A percentile compares a stretch with the other conserved stretches of the same genome.
Evolutionary conservation across 768 basidiomycete genomes (phyloP).

Genomic region (Leucosporidium creatinivorum): DNA sequence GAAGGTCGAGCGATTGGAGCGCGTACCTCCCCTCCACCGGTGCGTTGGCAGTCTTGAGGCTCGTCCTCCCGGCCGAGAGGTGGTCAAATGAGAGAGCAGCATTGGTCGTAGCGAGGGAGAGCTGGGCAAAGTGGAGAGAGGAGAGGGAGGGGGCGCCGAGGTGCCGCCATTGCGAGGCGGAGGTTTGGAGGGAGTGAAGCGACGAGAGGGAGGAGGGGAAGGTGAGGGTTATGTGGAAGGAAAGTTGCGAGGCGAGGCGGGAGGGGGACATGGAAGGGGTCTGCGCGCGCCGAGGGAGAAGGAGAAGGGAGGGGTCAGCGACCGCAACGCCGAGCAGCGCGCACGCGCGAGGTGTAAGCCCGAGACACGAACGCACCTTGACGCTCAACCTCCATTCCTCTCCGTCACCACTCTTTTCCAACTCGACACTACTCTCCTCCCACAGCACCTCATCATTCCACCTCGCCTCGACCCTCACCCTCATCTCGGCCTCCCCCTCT

Average conservation of each 20-base stretch:
- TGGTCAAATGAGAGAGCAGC: not conserved
- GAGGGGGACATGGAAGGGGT: not conserved
- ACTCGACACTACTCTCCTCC: not conserved
- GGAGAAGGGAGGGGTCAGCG: not conserved
- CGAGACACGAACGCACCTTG: too few species aligned
- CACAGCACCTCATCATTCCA: slow-evolving; percentile 11
- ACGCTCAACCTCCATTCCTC: not conserved
- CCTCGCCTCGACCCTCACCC: slow-evolving; percentile 8
- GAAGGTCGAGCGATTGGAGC: not conserved
- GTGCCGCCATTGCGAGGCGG: slow-evolving; percentile 1
- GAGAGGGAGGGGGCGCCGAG: slow-evolving; percentile 5
- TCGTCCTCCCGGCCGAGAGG: not conserved
- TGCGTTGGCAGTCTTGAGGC: not conserved
- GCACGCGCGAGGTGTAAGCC: slow-evolving; percentile 1
- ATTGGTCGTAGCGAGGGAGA: slow-evolving; percentile 2
- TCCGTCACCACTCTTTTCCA: slow-evolving; percentile 1
- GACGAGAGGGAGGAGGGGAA: not conserved
- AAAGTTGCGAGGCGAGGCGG: slow-evolving; percentile 4
- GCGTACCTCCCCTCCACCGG: not conserved
- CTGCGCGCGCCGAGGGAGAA: not conserved
- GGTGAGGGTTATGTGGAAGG: slow-evolving; percentile 16
- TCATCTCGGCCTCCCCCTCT: not conserved
- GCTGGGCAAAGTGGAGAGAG: not conserved
- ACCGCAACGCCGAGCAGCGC: too few species aligned
- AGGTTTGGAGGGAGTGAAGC: slow-evolving; percentile 5